Conservation (phyloP, 73 alveolate genomes). For the Effrenium voratum region DNA sequence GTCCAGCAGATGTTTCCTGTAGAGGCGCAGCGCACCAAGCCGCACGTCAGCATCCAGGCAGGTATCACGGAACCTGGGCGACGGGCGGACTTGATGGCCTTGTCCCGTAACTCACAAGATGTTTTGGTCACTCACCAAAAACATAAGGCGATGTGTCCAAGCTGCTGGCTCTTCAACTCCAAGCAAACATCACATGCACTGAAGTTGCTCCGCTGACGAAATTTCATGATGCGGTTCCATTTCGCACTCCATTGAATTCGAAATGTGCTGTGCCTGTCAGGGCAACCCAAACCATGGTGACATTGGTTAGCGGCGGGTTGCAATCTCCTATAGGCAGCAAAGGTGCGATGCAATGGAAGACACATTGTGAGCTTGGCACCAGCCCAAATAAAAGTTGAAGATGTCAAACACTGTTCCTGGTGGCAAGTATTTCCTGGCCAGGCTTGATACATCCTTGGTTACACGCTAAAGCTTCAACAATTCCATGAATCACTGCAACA, state of each 20-base stretch:
- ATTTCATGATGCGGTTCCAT: neutral
- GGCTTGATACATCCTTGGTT: conserved; percentile 17
- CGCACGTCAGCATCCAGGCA: neutral
- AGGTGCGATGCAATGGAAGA: neutral
- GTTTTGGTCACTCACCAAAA: neutral
- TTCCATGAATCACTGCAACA: neutral
- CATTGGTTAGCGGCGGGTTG: too few relatives aligned
- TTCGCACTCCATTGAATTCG: neutral
- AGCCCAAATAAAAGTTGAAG: conserved; percentile 8
- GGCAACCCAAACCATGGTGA: neutral
- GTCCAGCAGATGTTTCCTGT: neutral
- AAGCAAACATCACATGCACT: neutral
- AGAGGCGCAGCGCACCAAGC: conserved; percentile 12
- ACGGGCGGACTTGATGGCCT: neutral
- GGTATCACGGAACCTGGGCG: conserved; percentile 12
- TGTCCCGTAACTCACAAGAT: neutral
- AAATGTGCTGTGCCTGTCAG: neutral
- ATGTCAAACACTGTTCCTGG: conserved; percentile 19
- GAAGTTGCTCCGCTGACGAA: neutral
- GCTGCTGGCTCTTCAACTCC: neutral
- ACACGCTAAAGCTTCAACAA: too few relatives aligned
- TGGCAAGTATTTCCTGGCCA: conserved; percentile 32
- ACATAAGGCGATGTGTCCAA: neutral
- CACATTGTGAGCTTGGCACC: conserved; percentile 41
- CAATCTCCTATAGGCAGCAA: too few relatives aligned